Conservation (phyloP, 441 rosid species). For the Manihot esculenta region DNA sequence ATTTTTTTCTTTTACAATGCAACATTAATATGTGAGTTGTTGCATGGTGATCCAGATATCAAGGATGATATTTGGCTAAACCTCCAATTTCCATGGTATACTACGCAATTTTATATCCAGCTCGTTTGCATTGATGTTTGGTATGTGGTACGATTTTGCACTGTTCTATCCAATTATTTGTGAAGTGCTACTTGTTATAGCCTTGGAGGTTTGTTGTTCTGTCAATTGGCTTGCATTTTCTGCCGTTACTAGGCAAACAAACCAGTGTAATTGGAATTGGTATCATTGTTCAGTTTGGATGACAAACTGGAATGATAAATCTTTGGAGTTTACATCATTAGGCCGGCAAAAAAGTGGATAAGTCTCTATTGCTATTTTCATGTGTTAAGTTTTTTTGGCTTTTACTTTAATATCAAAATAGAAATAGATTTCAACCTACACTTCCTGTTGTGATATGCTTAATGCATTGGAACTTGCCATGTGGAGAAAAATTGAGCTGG, state of each 20-base stretch:
- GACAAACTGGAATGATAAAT: not conserved
- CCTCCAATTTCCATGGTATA: not conserved
- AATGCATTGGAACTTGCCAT: not conserved
- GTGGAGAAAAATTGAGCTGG: not conserved
- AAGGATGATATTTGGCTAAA: slow-evolving; percentile 6
- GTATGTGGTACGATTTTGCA: not conserved
- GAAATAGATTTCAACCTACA: not conserved
- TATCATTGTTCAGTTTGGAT: not conserved
- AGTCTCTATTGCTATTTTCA: not conserved
- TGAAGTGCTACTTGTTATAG: not conserved
- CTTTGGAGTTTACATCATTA: not conserved
- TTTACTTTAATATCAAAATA: not conserved
- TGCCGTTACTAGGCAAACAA: not conserved
- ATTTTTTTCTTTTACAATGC: not conserved
- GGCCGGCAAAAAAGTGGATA: not conserved
- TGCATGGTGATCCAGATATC: slow-evolving; percentile 12
- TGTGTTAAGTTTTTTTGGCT: too few species aligned
- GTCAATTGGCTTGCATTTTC: not conserved
- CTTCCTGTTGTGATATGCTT: slow-evolving; percentile 6
- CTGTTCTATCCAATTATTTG: not conserved
- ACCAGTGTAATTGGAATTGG: not conserved
- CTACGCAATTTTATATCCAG: not conserved
- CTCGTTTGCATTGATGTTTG: not conserved
- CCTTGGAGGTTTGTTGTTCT: not conserved
- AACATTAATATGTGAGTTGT: slow-evolving; percentile 4